Evolutionary conservation across 1,284 basidiomycete species (phyloP).

Genomic region (Inonotus hispidus): DNA sequence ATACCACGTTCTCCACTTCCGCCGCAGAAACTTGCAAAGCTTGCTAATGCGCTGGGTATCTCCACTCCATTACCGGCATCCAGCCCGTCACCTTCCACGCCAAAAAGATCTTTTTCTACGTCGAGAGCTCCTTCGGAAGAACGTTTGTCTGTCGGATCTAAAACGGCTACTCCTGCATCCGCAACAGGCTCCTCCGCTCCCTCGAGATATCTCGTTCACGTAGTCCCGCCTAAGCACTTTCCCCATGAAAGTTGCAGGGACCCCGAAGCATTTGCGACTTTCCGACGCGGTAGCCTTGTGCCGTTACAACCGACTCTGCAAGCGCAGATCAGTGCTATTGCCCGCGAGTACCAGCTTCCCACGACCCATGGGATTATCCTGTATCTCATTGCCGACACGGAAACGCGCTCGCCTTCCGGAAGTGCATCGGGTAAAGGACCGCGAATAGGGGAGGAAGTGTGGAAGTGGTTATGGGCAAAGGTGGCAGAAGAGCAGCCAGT

Average conservation of each 20-base stretch:
- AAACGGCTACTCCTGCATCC: slow-evolving; percentile 25
- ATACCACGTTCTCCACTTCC: slow-evolving; percentile 63
- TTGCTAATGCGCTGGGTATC: slow-evolving; percentile 78
- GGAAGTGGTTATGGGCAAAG: slow-evolving; percentile 75
- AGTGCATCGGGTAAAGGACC: slow-evolving; percentile 53
- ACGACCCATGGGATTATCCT: slow-evolving; percentile 72
- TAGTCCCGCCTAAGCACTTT: slow-evolving; percentile 65
- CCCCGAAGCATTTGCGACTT: slow-evolving; percentile 56
- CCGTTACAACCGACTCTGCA: slow-evolving; percentile 68
- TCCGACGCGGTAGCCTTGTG: slow-evolving; percentile 69
- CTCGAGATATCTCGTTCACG: slow-evolving; percentile 68
- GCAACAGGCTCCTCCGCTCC: slow-evolving; percentile 28
- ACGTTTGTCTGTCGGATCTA: slow-evolving; percentile 32
- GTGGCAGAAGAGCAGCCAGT: slow-evolving; percentile 64
- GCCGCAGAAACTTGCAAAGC: slow-evolving; percentile 68
- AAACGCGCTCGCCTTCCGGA: slow-evolving; percentile 22
- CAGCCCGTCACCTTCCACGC: slow-evolving; percentile 36
- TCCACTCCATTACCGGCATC: slow-evolving; percentile 60
- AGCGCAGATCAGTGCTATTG: slow-evolving; percentile 70
- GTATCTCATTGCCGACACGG: slow-evolving; percentile 50
- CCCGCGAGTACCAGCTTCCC: slow-evolving; percentile 82
- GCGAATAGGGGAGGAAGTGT: slow-evolving; percentile 75
- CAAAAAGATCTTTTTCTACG: slow-evolving; percentile 48
- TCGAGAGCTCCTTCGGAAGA: slow-evolving; percentile 17
- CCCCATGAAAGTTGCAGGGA: slow-evolving; percentile 53